Conservation (phyloP, 495 filamentous ascomycete species). For the Acidomyces sp. region DNA sequence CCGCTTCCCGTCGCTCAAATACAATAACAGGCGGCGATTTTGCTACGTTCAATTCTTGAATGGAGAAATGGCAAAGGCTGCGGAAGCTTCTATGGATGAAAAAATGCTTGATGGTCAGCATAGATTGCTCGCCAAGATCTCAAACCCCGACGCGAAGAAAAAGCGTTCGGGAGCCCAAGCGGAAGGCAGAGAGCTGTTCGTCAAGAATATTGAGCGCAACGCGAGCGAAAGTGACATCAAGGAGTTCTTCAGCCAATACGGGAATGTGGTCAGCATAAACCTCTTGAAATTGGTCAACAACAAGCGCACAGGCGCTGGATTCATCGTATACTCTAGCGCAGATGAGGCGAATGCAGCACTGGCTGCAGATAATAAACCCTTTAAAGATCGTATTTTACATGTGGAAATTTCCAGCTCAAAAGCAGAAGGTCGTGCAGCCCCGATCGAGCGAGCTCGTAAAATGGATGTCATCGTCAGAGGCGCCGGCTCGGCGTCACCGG, state of each 20-base stretch:
- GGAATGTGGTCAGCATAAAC: conserved; percentile 54
- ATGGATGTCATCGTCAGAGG: conserved; percentile 12
- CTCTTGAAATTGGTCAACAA: conserved; percentile 53
- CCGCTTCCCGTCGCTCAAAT: conserved; percentile 82
- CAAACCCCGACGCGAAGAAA: conserved; percentile 64
- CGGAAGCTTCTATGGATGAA: conserved; percentile 53
- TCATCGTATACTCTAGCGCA: conserved; percentile 61
- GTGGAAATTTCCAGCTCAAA: conserved; percentile 37
- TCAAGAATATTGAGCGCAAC: conserved; percentile 57
- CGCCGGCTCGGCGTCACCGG: conserved; percentile 27
- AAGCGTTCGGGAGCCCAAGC: conserved; percentile 65
- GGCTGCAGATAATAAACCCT: conserved; percentile 55
- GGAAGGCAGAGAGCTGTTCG: conserved; percentile 78
- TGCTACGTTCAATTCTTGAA: conserved; percentile 82
- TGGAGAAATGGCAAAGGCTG: conserved; percentile 24
- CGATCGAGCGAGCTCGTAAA: conserved; percentile 24
- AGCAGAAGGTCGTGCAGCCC: conserved; percentile 32
- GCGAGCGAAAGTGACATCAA: conserved; percentile 54
- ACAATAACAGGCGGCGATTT: conserved; percentile 75
- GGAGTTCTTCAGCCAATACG: conserved; percentile 59
- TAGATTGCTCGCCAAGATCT: conserved; percentile 64
- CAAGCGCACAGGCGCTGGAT: conserved; percentile 58
- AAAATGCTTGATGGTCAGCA: conserved; percentile 49
- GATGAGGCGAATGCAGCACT: conserved; percentile 56
- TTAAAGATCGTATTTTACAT: conserved; percentile 55